Base-by-base conservation (phyloP, 495 filamentous ascomycete genomes). In the Aspergillus ostianus region DNA sequence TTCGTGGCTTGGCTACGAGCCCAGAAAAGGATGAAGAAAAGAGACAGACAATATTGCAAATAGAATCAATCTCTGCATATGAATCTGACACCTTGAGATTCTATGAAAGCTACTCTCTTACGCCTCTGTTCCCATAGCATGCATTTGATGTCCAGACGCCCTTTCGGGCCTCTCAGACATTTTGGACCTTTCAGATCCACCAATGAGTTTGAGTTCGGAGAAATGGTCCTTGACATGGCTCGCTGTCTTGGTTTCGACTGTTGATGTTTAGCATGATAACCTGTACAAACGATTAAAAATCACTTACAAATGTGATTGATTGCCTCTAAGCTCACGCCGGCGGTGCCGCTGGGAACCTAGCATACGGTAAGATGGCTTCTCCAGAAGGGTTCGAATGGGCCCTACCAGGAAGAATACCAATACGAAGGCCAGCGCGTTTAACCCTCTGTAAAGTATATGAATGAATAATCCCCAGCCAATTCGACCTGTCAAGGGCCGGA, bases 371-470 rank as follows among this genome's bases (percentile, higher is more conserved):
- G 44, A 26, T n/a, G 10, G 21, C 2, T 10, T 8, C n/a, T 57
- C 27, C 20, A 12, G 62, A 27, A 83, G 5, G 2, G 26, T 19
- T 1, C 6, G 32, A 30, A 47, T 32, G 36, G 23, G 17, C 58
- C 62, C 84, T 21, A 90, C 77, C 51, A 78, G 77, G 18, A 88
- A 77, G 70, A 87, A 88, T 61, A 89, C 86, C 75, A 89, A 78
- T 48, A 84, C 30, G 50, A 87, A 72, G 2, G 85, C 85, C 0
- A 84, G 66, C 0, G 84, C 56, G 67, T 88, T 88, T 52, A 88
- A 79, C 5, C 81, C 85, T 1, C 64, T 67, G 55, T 17, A 6
- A 15, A 3, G 51, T 13, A 15, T 18, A 48, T 55, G 26, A 53
- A 15, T 12, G 21, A 0, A 21, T 27, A 15, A 1, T 9, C 17